phyloP scores from a whole-genome alignment of 352 stramenopile species.

The Globisporangium paroecandrum region DNA sequence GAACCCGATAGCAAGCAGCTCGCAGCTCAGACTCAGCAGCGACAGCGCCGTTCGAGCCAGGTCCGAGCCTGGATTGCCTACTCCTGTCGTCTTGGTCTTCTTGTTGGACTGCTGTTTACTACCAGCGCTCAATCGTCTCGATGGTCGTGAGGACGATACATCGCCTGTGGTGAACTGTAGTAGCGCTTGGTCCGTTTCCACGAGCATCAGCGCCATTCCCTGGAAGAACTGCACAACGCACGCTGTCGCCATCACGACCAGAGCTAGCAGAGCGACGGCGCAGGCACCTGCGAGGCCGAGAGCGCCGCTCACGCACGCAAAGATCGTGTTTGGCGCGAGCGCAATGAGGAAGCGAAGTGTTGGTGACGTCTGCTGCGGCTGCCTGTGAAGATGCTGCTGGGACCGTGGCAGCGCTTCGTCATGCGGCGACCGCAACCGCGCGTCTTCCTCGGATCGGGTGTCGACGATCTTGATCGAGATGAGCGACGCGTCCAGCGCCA shows the following conservation, averaged over 20 bases:
- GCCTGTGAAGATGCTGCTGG: not conserved
- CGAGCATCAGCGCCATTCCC: slow-evolving; percentile 7
- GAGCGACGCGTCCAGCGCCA: slow-evolving; percentile 3
- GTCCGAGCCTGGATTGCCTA: not conserved
- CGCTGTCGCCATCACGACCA: slow-evolving; percentile 27
- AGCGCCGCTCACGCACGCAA: slow-evolving; percentile 8
- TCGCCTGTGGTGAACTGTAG: slow-evolving; percentile 2
- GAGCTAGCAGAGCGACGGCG: slow-evolving; percentile 12
- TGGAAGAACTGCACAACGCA: slow-evolving; percentile 15
- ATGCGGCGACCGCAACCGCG: no score
- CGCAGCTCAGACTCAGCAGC: slow-evolving; percentile 14
- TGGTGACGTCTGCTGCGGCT: not conserved
- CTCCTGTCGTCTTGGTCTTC: not conserved
- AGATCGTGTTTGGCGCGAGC: slow-evolving; percentile 9
- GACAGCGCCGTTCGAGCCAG: not conserved
- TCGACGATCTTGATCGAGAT: slow-evolving; percentile 13
- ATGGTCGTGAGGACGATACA: not conserved
- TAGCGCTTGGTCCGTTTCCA: slow-evolving; percentile 1
- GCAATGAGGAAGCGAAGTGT: slow-evolving; percentile 4
- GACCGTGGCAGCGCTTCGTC: not conserved
- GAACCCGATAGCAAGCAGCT: slow-evolving; percentile 14
- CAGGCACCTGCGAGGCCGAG: slow-evolving; percentile 20
- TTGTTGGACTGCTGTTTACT: not conserved
- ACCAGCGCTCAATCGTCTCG: not conserved
- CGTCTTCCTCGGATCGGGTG: not conserved